Evolutionary conservation across 495 filamentous ascomycete species (phyloP), one percentile per base, ranked within the genome.

Genomic region (Lepraria neglecta): DNA sequence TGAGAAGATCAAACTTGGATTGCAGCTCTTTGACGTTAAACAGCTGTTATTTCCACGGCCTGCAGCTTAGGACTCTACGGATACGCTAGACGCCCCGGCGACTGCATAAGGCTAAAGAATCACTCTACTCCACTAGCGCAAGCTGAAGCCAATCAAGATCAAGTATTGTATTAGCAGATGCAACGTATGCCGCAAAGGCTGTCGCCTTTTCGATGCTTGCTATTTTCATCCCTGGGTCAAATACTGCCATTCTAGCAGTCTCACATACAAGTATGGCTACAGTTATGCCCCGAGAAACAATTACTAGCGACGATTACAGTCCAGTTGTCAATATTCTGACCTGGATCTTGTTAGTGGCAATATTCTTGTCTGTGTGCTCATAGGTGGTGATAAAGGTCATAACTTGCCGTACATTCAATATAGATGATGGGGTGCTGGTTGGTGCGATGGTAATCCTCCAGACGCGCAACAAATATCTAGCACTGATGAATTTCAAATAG

Each of bases 261-360:
- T 28, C 21, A 4, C 21, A 24, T 9, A 4, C 11, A 9, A 6
- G 10, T 48, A 51, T 51, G 48, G 48, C 48, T 15, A n/a, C 14
- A 6, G 17, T 33, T 4, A 4, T 33, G 27, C 27, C 48, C 4
- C 11, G 48, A 52, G 27, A 19, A 0, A 27, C 17, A 19, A 52
- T 52, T 30, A 10, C 4, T 19, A 24, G 28, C 15, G n/a, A 58
- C 3, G 33, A 61, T 4, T 47, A 61, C 24, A 33, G 58, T 15
- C 63, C 63, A 5, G 6, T 65, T 9, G 28, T 65, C 50, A 60
- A 58, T 14, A 48, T 65, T 14, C 6, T 65, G 4, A 61, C 63
- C 50, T 65, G 63, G 63, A 55, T 65, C 12, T 33, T 65, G 24
- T 40, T 61, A 27, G 63, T 47, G 17, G 33, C 63, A 19, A 60